Percentiles rank a stretch among this genome's conserved stretches.
These are phyloP conservation scores for Candida silvatica DNA, from an alignment of 805 yeast species.

Conservation along the genomic window DNA sequence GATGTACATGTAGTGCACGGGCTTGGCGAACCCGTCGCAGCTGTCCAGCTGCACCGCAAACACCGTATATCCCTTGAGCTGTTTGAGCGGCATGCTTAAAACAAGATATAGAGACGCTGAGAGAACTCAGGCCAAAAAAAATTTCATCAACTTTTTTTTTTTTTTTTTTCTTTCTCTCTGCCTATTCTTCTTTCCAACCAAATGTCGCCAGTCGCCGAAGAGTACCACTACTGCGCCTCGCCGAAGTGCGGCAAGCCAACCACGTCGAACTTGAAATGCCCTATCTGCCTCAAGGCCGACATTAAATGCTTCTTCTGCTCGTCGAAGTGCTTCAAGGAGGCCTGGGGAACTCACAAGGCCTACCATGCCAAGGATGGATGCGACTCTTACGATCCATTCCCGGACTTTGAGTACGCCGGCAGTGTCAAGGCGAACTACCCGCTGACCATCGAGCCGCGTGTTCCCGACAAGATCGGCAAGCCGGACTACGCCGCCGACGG, in stretches of 20 bases:
- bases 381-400: slow-evolving; percentile 78
- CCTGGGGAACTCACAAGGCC: slow-evolving; percentile 68
- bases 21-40: slow-evolving; percentile 9
- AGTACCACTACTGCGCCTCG: slow-evolving; percentile 47
- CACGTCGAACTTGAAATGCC: slow-evolving; percentile 73
- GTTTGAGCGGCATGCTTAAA: slow-evolving; percentile 13
- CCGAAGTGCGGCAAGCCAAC: slow-evolving; percentile 83
- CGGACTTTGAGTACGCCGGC: slow-evolving; percentile 69
- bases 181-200: not conserved
- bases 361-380: slow-evolving; percentile 58
- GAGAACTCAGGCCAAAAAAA: not conserved
- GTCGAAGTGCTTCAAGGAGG: slow-evolving; percentile 71
- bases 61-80: slow-evolving; percentile 50
- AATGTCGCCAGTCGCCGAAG: no score
- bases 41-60: slow-evolving; percentile 38
- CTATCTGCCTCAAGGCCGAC: slow-evolving; percentile 76
- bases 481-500: slow-evolving; percentile 88
- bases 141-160: no score
- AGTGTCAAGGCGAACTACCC: slow-evolving; percentile 74
- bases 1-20: slow-evolving; percentile 50
- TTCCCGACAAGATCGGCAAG: slow-evolving; percentile 60
- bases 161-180: not conserved
- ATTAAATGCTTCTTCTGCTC: slow-evolving; percentile 63
- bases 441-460: slow-evolving; percentile 55
- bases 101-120: not conserved